These are phyloP conservation scores for Picea glauca DNA, from an alignment of 75 land plant species.

Conservation along the genomic window DNA sequence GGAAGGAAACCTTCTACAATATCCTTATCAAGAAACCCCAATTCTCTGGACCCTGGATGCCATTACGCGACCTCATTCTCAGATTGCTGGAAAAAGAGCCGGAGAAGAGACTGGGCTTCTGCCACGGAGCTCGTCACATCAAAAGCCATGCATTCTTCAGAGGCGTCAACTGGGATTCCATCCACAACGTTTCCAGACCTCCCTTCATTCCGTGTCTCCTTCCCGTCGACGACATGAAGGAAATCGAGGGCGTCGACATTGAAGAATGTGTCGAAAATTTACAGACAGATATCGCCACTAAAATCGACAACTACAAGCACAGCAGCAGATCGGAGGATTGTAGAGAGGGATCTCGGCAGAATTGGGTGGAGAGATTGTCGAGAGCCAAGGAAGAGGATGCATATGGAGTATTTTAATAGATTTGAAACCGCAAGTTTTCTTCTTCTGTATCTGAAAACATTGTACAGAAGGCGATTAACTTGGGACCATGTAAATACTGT, in stretches of 20 bases:
- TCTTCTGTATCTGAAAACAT: too few relatives aligned
- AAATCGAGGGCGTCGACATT: slow-evolving; percentile 5
- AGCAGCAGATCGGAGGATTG: not conserved
- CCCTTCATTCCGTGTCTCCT: slow-evolving; percentile 43
- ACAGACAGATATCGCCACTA: not conserved
- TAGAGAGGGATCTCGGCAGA: not conserved
- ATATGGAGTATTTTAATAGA: not conserved
- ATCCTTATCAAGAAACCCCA: slow-evolving; percentile 40
- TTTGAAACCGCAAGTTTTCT: too few relatives aligned
- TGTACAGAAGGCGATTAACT: too few relatives aligned
- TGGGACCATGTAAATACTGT: too few relatives aligned
- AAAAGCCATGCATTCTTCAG: slow-evolving; percentile 63
- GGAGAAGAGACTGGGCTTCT: slow-evolving; percentile 42
- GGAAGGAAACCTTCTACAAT: slow-evolving; percentile 81
- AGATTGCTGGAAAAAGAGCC: slow-evolving; percentile 69
- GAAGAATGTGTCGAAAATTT: slow-evolving; percentile 9
- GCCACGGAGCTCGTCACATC: slow-evolving; percentile 56
- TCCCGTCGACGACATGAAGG: not conserved
- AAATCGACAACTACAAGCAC: not conserved
- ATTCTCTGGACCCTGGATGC: slow-evolving; percentile 44
- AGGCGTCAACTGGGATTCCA: slow-evolving; percentile 58
- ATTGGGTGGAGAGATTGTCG: slow-evolving; percentile 9
- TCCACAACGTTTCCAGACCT: slow-evolving; percentile 54
- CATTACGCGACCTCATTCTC: slow-evolving; percentile 53
- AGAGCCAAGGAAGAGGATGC: not conserved